Conservation (phyloP, 768 basidiomycete species). For the Pisolithus orientalis region DNA sequence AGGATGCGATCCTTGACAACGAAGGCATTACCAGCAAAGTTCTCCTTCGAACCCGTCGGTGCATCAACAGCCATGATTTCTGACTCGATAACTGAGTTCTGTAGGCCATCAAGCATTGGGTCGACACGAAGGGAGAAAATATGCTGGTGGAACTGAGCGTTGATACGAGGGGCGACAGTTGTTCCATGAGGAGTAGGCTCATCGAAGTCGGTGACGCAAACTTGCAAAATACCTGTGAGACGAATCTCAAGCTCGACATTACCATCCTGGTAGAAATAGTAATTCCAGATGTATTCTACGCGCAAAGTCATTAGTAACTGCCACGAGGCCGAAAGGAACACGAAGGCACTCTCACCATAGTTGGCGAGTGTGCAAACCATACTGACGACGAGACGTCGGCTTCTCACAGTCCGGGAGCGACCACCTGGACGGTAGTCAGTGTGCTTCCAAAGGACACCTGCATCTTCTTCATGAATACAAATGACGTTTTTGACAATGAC, state of each 20-base stretch:
- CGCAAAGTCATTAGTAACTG: background rate
- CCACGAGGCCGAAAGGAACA: background rate
- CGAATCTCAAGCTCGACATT: slow-evolving; percentile 81
- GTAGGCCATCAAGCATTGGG: slow-evolving; percentile 86
- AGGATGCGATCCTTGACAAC: slow-evolving; percentile 54
- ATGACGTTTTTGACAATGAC: slow-evolving; percentile 78
- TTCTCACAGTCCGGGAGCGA: slow-evolving; percentile 69
- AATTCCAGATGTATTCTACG: slow-evolving; percentile 82
- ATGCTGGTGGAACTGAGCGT: slow-evolving; percentile 84
- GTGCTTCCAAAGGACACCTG: slow-evolving; percentile 92
- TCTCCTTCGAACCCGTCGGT: slow-evolving; percentile 67
- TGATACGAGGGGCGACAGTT: slow-evolving; percentile 72
- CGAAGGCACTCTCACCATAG: slow-evolving; percentile 50
- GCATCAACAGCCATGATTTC: slow-evolving; percentile 60
- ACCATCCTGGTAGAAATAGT: slow-evolving; percentile 87
- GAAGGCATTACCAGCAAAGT: slow-evolving; percentile 88
- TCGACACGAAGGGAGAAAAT: slow-evolving; percentile 74
- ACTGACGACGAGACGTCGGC: slow-evolving; percentile 80
- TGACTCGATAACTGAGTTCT: slow-evolving; percentile 77
- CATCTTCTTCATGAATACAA: slow-evolving; percentile 92
- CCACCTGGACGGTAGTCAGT: slow-evolving; percentile 84
- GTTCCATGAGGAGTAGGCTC: slow-evolving; percentile 65
- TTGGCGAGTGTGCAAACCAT: slow-evolving; percentile 91
- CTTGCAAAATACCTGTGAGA: slow-evolving; percentile 79
- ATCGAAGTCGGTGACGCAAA: slow-evolving; percentile 55